These are phyloP conservation scores for Coelastrella sp. DNA, from an alignment of 139 green algal genomes.

Conservation along the genomic window DNA sequence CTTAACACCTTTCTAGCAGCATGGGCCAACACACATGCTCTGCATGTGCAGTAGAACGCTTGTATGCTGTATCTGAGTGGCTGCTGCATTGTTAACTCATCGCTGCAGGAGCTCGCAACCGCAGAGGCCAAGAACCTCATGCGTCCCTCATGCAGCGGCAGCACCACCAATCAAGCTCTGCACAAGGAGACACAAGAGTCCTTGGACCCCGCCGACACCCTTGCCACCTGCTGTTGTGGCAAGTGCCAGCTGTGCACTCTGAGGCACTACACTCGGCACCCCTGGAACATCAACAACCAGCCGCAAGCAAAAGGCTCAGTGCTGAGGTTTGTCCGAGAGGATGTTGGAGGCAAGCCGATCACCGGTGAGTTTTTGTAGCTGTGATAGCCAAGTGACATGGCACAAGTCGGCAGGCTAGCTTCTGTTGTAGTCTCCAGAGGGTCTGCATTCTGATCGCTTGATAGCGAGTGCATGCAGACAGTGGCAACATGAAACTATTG, in stretches of 20 bases:
- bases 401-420: too few species aligned
- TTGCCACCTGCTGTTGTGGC: constrained; percentile 22
- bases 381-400: neutral
- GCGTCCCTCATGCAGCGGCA: neutral
- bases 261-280: constrained; percentile 24
- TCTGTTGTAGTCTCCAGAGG: too few species aligned
- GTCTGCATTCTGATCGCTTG: too few species aligned
- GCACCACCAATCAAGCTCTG: too few species aligned
- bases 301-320: constrained; percentile 31
- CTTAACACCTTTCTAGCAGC: too few species aligned
- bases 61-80: neutral
- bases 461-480: too few species aligned
- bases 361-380: neutral
- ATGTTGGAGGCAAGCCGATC: constrained; percentile 42
- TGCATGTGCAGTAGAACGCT: too few species aligned
- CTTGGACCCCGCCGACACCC: constrained; percentile 5
- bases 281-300: constrained; percentile 51
- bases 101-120: constrained; percentile 28
- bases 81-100: neutral
- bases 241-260: constrained; percentile 34
- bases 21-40: too few species aligned
- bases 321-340: constrained; percentile 45
- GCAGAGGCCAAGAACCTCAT: constrained; percentile 25
- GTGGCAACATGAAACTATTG: too few species aligned
- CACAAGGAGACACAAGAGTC: too few species aligned